Evolutionary conservation across 306 rosid genomes (phyloP), one percentile per base, ranked within the genome.

Genomic region (Dryas octopetala): DNA sequence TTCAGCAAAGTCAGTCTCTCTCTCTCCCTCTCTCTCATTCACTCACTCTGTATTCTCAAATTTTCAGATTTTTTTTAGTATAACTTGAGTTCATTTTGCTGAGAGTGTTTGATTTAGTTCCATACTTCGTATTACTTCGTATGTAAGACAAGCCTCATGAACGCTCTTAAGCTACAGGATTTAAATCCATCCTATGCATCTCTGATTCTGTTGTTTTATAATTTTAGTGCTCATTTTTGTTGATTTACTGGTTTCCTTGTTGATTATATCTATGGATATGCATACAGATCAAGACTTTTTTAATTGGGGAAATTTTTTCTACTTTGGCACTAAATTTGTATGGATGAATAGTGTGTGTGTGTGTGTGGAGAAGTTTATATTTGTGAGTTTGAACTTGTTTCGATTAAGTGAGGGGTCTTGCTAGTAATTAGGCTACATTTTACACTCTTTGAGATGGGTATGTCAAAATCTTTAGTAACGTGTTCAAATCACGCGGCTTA

Each of bases 1-100:
- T 81, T 86, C 91, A 6, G 44, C 76, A 19, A 87, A 72, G 98
- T 92, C 19, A 50, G 79, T 63, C 40, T 54, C 58, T 62, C 59
- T 53, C 79, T 28, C 71, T 64, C 4, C 23, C n/a, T 62, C 32
- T 38, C 19, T 50, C 49, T 9, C 28, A 38, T 66, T 23, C 45
- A n/a, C 32, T 26, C 7, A 7, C 73, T 79, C 53, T 15, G 4
- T 41, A 48, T 49, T 81, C 67, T 73, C 17, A 12, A 23, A 4
- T 54, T 4, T 59, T 53, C 66, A 67, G 64, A 51, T 70, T 7
- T 28, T 40, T 61, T 62, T 8, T 16, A 7, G 44, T 72, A 51
- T 50, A 7, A 52, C 52, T 49, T 38, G 41, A 17, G 4, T 23
- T 71, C 45, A 59, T 57, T 66, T 71, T 71, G 2, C 6, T 38